Base-by-base conservation (phyloP, 2,329 filamentous ascomycete species). In the Pestalotiopsis sp. region DNA sequence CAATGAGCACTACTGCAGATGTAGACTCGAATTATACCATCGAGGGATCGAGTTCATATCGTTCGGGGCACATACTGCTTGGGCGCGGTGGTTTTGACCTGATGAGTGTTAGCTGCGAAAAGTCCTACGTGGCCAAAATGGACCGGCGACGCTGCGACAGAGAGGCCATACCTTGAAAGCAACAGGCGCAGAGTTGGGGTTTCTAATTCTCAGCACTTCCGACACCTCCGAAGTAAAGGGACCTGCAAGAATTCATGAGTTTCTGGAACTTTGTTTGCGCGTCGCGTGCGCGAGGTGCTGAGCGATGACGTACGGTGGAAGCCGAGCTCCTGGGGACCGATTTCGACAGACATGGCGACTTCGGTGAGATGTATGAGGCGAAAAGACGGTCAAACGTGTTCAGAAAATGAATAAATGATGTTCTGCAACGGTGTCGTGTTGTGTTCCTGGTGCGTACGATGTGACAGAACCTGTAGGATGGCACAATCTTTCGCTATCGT, bases 1-100 rank as follows among this genome's bases (percentile, higher is more conserved):
- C 38, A 13, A 70, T 77, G 31, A 72, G 75, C 66, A 74, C 73
- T 66, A 57, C 67, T 65, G 23, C 66, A 61, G 61, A 72, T 69
- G 68, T 70, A 71, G 71, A 66, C 68, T 68, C 67, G 56, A 60
- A 64, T 38, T 6, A 14, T 20, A 14, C 12, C n/a, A 14, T 38
- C 60, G 60, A 45, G 66, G 64, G 45, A 20, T 25, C 14, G n/a
- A 52, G 14, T 52, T 52, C 45, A 52, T 70, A 41, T 52, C 70
- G 64, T 70, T 70, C 17, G 57, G 57, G 73, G 68, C 71, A 82
- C 92, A 78, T 93, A 99, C 95, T 98, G 96, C 85, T 98, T 98
- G 41, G 96, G 96, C 64, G 96, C 96, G 71, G 96, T 99, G 63
- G 96, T 99, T 90, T 99, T 99, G 82, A 99, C 96, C 94, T 97